Base-by-base conservation (phyloP, 257 asterid genomes). In the Rhazya stricta region DNA sequence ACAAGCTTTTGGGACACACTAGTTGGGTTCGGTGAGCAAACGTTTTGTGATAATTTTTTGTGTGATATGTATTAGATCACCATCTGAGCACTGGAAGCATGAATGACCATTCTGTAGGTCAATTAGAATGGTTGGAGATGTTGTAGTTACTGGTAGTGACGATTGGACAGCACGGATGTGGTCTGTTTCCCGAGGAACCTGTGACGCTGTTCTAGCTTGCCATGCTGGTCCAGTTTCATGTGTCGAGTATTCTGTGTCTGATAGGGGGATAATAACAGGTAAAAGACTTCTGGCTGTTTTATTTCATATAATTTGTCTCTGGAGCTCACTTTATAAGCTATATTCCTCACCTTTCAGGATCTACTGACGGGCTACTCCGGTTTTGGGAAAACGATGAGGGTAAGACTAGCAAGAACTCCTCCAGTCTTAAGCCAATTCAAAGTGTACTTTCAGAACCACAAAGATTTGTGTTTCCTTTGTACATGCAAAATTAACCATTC, bases 131-230 rank as follows among this genome's bases (percentile, higher is more conserved):
- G 97, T 89, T 48, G 99, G 97, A 67, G 98, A 94, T 86, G 89
- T 94, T 62, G 77, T 94, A 72, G 78, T 94, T 78, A 92, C 99
- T 13, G 99, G 98, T 30, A 94, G 99, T 86, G 99, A 94, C 88
- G 99, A 94, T 80, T 94, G 99, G 99, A 94, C 99, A 54, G 97
- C 97, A 74, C 93, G 99, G 68, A 81, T 92, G 73, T 94, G 99
- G 98, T 92, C 99, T 73, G 88, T 88, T 71, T 90, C 97, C 54
- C 92, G 85, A 84, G 99, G 99, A 85, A 81, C 89, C 27, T 94
- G 99, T 85, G 96, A 89, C 54, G 97, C 96, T 77, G 99, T 94
- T 85, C 88, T 94, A 70, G 92, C 99, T 78, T 90, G 96, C 81
- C 99, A 94, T 76, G 97, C 91, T 66, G 99, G 98, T 80, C 97